Evolutionary conservation across 78 protist genomes (phyloP).

Genomic region (Dictyostelium purpureum): DNA sequence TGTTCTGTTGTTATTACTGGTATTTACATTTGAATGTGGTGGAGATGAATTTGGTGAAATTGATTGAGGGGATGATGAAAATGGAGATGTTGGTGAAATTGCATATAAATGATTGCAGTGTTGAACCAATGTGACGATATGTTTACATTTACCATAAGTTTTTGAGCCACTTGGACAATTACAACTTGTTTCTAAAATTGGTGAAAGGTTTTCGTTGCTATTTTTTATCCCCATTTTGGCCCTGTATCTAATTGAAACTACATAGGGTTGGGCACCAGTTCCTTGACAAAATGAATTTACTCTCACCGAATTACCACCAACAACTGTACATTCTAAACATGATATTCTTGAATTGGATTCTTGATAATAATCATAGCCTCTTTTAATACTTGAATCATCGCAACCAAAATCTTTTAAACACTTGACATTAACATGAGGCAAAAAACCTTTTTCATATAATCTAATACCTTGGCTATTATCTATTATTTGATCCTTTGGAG

Average conservation of each 20-base stretch:
- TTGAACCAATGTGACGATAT: slow-evolving; percentile 15
- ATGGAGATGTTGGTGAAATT: not conserved
- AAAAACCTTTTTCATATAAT: not conserved
- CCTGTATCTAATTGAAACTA: slow-evolving; percentile 1
- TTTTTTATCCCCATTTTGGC: not conserved
- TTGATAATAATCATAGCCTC: slow-evolving; percentile 25
- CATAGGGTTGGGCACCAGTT: slow-evolving; percentile 22
- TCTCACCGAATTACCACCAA: not conserved
- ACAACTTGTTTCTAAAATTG: slow-evolving; percentile 30
- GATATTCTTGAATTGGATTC: slow-evolving; percentile 10
- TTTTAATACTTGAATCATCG: not conserved
- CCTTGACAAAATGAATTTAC: slow-evolving; percentile 19
- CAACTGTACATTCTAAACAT: not conserved
- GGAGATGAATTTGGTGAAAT: not conserved
- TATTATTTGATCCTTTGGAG: too few relatives aligned
- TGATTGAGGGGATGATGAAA: not conserved
- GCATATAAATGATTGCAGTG: slow-evolving; percentile 7
- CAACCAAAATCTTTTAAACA: slow-evolving; percentile 30
- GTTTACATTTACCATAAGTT: slow-evolving; percentile 70
- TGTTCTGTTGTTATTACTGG: not conserved
- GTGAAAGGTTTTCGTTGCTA: not conserved
- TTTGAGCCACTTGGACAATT: slow-evolving; percentile 17
- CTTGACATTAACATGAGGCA: too few relatives aligned
- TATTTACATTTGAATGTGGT: not conserved
- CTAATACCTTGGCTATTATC: not conserved